Evolutionary conservation across 108 stramenopile species (phyloP), one percentile per base, ranked within the genome.

Genomic region (Cyclostephanos tholiformis): DNA sequence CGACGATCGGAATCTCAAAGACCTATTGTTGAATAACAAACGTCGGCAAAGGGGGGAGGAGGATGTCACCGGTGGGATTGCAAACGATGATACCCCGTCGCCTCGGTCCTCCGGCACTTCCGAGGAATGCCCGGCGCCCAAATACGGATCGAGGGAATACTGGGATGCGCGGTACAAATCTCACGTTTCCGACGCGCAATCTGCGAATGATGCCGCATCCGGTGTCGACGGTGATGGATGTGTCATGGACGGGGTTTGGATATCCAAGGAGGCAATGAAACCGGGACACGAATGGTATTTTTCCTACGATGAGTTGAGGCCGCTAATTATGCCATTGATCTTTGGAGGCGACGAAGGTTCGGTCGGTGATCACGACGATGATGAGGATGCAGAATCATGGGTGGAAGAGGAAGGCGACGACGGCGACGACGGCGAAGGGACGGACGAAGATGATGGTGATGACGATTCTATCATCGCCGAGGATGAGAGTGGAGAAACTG

Each of bases 201-300:
- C 23, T 26, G 51, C 11, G 27, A 26, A 46, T 29, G 53, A 14
- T 48, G 30, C 61, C 6, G 32, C 58, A 20, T 29, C 14, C 43
- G 39, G 55, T 8, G 53, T 56, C 25, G 60, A 60, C 16, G 71
- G 25, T 16, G 46, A 57, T 23, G 75, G 66, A 16, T 44, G 26
- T 35, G 53, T 68, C 11, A 22, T 63, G n/a, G 80, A 76, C 57
- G 80, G 74, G 26, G 43, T 72, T 10, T 59, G 30, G 55, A 29
- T 72, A 29, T 63, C 75, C 2, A 82, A 85, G 9, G 72, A 88
- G 19, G 88, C 74, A 23, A 78, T 82, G 43, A 52, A 65, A 26
- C 74, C 91, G 0, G 85, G 80, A 35, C 89, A 92, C 67, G 77
- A 82, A 19, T 95, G 94, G 94, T 95, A 95, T 67, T 95, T 95